Conservation (phyloP, 2,329 filamentous ascomycete genomes). For the Pseudophaeomoniella oleicola region DNA sequence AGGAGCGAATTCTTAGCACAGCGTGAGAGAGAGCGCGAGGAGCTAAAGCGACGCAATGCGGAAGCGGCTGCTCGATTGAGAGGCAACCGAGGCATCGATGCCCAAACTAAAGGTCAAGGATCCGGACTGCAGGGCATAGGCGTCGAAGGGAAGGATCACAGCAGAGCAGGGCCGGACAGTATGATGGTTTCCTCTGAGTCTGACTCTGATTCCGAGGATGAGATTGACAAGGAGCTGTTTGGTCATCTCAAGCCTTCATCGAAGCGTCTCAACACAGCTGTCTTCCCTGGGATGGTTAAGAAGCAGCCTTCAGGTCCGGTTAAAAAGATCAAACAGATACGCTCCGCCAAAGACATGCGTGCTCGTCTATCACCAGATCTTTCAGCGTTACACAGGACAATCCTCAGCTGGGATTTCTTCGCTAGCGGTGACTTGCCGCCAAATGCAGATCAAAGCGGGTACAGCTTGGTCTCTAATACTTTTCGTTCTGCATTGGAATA, state of each 20-base stretch:
- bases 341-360: conserved; percentile 85
- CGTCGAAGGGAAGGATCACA: conserved; percentile 64
- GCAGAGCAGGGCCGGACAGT: conserved; percentile 52
- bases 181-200: conserved; percentile 75
- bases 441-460: conserved; percentile 51
- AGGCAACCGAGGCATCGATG: conserved; percentile 38
- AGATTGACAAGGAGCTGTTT: conserved; percentile 57
- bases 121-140: conserved; percentile 62
- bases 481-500: conserved; percentile 69
- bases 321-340: conserved; percentile 65
- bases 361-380: conserved; percentile 84
- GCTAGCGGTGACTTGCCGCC: conserved; percentile 78
- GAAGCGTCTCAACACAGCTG: background rate
- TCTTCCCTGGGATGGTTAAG: conserved; percentile 4
- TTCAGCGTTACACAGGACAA: conserved; percentile 66
- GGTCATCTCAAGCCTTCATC: conserved; percentile 25
- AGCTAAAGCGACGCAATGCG: conserved; percentile 56
- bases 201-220: conserved; percentile 61
- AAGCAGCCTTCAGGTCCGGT: conserved; percentile 47
- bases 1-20: conserved; percentile 53
- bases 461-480: conserved; percentile 59
- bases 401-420: conserved; percentile 92
- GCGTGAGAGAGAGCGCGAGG: conserved; percentile 60
- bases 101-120: conserved; percentile 56
- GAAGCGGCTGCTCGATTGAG: conserved; percentile 53